These are phyloP conservation scores for Yamadazyma songkhlaensis DNA, from an alignment of 1,139 yeast genomes.

Conservation along the genomic window DNA sequence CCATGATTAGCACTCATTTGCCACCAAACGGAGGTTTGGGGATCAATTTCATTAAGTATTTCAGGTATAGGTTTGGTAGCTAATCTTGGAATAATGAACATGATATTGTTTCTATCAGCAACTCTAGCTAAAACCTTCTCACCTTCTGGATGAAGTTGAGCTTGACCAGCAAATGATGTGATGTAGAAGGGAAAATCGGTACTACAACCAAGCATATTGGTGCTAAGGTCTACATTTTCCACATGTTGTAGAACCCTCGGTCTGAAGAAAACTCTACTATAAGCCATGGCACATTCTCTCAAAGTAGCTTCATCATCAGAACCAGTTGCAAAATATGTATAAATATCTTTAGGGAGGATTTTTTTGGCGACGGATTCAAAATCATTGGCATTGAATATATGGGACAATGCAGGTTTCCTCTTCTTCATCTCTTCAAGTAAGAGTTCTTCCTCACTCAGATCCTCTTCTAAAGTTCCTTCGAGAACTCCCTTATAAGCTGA, in stretches of 20 bases:
- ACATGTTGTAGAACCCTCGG: constrained; percentile 74
- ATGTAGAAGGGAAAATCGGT: constrained; percentile 53
- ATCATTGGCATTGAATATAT: constrained; percentile 60
- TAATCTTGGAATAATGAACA: constrained; percentile 55
- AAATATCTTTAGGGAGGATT: constrained; percentile 66
- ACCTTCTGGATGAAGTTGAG: constrained; percentile 29
- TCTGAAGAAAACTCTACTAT: constrained; percentile 65
- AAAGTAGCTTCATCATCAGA: constrained; percentile 82
- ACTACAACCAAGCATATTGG: constrained; percentile 44
- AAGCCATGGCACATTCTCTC: constrained; percentile 82
- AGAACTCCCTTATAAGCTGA: constrained; percentile 12
- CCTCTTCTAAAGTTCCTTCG: constrained; percentile 12
- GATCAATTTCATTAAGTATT: constrained; percentile 14
- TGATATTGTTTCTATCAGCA: constrained; percentile 41
- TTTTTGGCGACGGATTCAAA: constrained; percentile 76
- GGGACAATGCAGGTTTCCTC: constrained; percentile 48
- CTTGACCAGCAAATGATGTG: constrained; percentile 59
- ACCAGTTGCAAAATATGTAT: constrained; percentile 88
- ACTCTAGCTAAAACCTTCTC: constrained; percentile 47
- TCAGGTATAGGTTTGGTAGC: constrained; percentile 52
- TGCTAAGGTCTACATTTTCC: constrained; percentile 39
- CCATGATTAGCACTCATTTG: constrained; percentile 44
- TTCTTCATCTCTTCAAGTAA: constrained; percentile 10
- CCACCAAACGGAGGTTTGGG: constrained; percentile 23
- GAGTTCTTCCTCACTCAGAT: constrained; percentile 10